Evolutionary conservation across 345 rosid species (phyloP), one percentile per base, ranked within the genome.

Genomic region (Eucalyptus tenuipes): DNA sequence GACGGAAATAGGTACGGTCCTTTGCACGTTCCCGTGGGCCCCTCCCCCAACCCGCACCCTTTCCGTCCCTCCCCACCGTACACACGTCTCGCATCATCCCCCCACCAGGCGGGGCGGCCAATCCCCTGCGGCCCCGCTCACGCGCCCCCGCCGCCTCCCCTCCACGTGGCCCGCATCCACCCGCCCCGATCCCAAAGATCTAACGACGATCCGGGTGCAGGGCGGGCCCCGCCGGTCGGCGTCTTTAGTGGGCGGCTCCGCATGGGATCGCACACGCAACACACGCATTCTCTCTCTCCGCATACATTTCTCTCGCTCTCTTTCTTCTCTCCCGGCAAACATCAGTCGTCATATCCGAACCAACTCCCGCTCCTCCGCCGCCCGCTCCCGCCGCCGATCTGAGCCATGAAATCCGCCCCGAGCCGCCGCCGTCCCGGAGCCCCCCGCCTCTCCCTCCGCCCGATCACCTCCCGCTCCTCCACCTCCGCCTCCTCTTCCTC

Each of bases 401-500:
- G 75, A 31, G 27, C 88, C 16, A 87, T 87, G 88, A 61, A 61
- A 49, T 13, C 37, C 42, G 31, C 40, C 25, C 81, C 10, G 44
- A 16, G 49, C 33, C 53, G 88, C 87, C 88, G 85, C 6, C 47
- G 85, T 88, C 89, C 89, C 91, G 93, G 90, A 75, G 66, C 94
- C 92, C 52, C 92, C 66, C 89, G 92, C 87, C 93, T 94, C 79
- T 88, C 88, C 90, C 95, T 92, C 90, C 95, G 94, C 79, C 94
- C 92, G 40, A 75, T 20, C 82, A 75, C 82, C 47, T 20, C 47
- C 47, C 82, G 88, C 93, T 93, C 53, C 95, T 96, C 93, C 91
- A 91, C 90, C 95, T 94, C 91, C 97, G 97, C 86, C 96, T 95
- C 88, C 94, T 95, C 90, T 96, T 96, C 92, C 92, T 97, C 89